Evolutionary conservation across 176 grass and related monocot species (phyloP), one percentile per base, ranked within the genome.

Genomic region (Miscanthus lutarioriparius): DNA sequence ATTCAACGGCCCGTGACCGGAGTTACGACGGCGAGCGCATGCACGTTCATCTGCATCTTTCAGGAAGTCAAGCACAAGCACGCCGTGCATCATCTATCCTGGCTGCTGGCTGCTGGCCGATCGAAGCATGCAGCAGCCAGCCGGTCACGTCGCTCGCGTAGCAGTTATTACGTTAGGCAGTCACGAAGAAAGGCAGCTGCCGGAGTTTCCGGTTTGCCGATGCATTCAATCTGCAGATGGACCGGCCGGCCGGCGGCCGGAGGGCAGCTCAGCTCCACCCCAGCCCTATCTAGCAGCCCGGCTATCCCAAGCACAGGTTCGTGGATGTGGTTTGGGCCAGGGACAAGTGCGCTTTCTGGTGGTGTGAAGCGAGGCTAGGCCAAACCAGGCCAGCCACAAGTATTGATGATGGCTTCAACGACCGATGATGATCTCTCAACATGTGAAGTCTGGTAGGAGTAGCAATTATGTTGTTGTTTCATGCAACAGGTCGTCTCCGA

Each of bases 331-430:
- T 33, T 68, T 70, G 22, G 37, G 36, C 25, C 67, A 40, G 67
- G 67, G 67, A 70, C 67, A 70, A 25, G 67, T 13, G 37, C 22
- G 37, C 67, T 70, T 70, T 70, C 67, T 20, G 36, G 37, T 70
- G 20, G 67, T 67, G 40, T 11, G 11, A 38, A 38, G 66, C 8
- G 8, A 69, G 17, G 66, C 66, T 38, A 38, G 33, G 66, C 7
- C 8, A 38, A 58, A 10, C 54, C 0, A 0, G 54, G 54, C 54
- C 20, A 20, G 51, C 17, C 51, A 54, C 51, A 35, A 20, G 30
- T 17, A 33, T 32, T 35, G 64, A 35, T 67, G 64, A 37, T 37
- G 36, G 64, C 64, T 19, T 16, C 64, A 33, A 3, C 64, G 9
- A 67, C 30, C 0, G 3, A 37, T 68, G 65, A 22, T 20, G 1